Base-by-base conservation (phyloP, 2,329 filamentous ascomycete genomes). In the Epichloe aotearoae region DNA sequence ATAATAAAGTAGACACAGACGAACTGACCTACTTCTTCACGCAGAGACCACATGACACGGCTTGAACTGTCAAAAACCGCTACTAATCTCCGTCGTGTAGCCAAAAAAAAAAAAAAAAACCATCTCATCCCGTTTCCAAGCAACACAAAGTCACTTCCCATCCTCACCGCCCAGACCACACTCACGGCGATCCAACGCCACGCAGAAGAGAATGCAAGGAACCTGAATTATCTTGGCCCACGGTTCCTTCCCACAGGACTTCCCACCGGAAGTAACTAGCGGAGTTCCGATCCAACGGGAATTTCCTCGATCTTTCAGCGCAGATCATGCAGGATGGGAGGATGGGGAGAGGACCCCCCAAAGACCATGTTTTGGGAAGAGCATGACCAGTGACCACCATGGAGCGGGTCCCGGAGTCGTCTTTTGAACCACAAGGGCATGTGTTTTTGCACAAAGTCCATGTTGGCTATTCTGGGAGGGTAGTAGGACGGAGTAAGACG, bases 301-400 rank as follows among this genome's bases (percentile, higher is more conserved):
- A 49, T 54, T 57, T 56, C 39, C 47, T 57, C 62, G 58, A 62
- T 63, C 57, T 52, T 49, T 56, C 51, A 58, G 57, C 50, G 54
- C 19, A 55, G 55, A 63, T 64, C 62, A 65, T 61, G 56, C 56
- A 55, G 53, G 51, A 51, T 53, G 51, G 38, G 46, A 36, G 7
- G 19, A 30, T 30, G 26, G 26, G 26, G 3, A 30, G 26, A 30
- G 26, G 26, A 30, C 26, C 3, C 26, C 26, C 26, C 8, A 30
- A 30, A 30, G 30, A 11, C 30, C 30, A 30, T 30, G 30, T 2
- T 30, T 30, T 30, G 3, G 30, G 30, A 46, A 15, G 15, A 34
- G 43, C 43, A 20, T 46, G 43, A 43, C 41, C 41, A 7, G 38
- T 15, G 30, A 30, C 10, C 30, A 30, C 10, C 30, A 30, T 30